Conservation (phyloP, 345 rosid species). For the Murraya paniculata region DNA sequence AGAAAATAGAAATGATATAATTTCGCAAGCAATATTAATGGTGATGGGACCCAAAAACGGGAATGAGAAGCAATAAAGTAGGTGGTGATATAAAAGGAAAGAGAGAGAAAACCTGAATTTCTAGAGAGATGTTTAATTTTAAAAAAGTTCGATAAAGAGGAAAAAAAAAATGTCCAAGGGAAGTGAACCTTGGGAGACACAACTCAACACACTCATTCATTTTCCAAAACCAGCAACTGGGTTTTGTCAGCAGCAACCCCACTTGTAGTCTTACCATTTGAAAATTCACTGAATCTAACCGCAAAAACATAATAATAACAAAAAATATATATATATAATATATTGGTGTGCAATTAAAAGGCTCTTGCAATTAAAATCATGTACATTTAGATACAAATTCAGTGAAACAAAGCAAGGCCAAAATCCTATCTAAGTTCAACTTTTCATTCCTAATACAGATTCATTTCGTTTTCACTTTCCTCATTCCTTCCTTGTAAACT, state of each 20-base stretch:
- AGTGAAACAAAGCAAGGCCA: neutral
- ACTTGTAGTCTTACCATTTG: neutral
- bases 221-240: conserved; percentile 27
- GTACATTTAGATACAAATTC: neutral
- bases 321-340: neutral
- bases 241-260: conserved; percentile 13
- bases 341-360: neutral
- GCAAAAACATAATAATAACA: neutral
- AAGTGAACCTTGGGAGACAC: conserved; percentile 35
- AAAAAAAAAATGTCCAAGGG: conserved; percentile 28
- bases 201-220: conserved; percentile 1
- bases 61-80: neutral
- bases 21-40: too few relatives aligned
- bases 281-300: conserved; percentile 30
- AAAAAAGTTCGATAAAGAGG: neutral
- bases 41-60: conserved; percentile 1
- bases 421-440: neutral
- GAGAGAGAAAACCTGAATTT: neutral
- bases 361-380: neutral
- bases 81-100: neutral
- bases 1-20: too few relatives aligned
- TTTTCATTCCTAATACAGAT: neutral
- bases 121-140: neutral
- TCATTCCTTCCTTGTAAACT: conserved; percentile 9
- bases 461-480: neutral